Conservation (phyloP, 139 green algal species). For the Chlamydomonas incerta region DNA sequence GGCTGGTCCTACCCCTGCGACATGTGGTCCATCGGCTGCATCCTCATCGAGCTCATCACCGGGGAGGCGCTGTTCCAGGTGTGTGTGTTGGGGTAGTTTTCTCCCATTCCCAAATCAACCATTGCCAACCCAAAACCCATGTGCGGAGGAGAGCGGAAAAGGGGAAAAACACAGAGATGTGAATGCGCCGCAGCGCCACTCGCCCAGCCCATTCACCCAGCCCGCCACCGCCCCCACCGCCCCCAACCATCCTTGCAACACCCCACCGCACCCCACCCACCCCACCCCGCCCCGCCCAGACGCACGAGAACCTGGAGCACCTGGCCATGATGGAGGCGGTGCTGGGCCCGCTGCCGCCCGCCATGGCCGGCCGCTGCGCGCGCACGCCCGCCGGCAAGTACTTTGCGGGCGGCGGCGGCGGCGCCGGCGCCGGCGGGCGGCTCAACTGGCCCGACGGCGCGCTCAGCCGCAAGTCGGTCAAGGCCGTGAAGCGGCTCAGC, state of each 20-base stretch:
- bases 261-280: not conserved
- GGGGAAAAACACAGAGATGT: too few species aligned
- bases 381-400: constrained; percentile 54
- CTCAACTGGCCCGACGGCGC: constrained; percentile 87
- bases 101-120: too few species aligned
- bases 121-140: too few species aligned
- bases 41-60: constrained; percentile 95
- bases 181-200: too few species aligned
- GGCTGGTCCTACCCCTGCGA: constrained; percentile 95
- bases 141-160: too few species aligned
- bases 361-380: constrained; percentile 51
- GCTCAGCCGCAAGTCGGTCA: constrained; percentile 76
- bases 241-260: not conserved
- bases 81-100: not conserved
- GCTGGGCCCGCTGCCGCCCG: constrained; percentile 78
- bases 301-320: constrained; percentile 99
- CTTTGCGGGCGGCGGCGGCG: constrained; percentile 29
- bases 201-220: too few species aligned
- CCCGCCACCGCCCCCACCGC: not conserved
- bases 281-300: constrained; percentile 65
- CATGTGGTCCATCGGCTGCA: constrained; percentile 97
- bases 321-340: constrained; percentile 98
- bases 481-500: constrained; percentile 74
- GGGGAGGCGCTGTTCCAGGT: constrained; percentile 88
- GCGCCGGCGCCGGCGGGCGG: constrained; percentile 19